Percentiles rank a stretch among this genome's conserved stretches.
phyloP scores from a whole-genome alignment of 225 moss, liverwort and hornwort genomes.

The Polytrichum commune region DNA sequence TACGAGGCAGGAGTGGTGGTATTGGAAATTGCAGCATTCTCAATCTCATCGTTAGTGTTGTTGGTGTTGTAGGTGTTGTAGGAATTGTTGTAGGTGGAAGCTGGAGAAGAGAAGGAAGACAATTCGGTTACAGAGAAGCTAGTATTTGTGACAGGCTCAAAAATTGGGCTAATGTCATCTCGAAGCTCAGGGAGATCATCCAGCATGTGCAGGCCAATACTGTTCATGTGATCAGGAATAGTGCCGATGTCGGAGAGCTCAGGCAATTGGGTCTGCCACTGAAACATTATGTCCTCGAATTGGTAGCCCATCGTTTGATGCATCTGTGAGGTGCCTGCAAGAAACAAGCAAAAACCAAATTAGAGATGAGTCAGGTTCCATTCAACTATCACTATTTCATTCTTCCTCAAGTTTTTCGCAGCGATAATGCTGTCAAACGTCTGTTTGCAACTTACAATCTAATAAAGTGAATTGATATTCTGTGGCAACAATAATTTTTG shows the following conservation, averaged over 20 bases:
- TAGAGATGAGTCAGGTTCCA: no score
- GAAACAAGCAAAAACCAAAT: neutral
- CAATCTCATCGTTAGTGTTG: neutral
- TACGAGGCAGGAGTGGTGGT: neutral
- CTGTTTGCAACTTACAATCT: no score
- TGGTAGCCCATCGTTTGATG: neutral
- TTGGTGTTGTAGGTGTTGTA: no score
- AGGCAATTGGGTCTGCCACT: constrained; percentile 4
- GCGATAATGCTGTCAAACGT: no score
- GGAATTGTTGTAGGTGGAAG: no score
- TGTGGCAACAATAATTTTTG: no score
- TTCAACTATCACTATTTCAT: no score
- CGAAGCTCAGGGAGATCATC: constrained; percentile 4
- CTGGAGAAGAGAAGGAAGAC: no score
- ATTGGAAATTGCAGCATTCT: neutral
- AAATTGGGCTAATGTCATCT: neutral
- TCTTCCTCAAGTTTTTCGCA: no score
- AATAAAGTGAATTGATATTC: no score
- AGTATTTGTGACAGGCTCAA: neutral
- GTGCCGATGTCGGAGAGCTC: neutral
- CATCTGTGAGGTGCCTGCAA: neutral
- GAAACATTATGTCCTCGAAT: constrained; percentile 1
- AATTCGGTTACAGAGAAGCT: neutral
- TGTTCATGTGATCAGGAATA: neutral
- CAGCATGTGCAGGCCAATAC: neutral